Percentiles rank a stretch among this genome's conserved stretches.
Conservation (phyloP, 1,284 basidiomycete genomes). For the Neonothopanus nambi region DNA sequence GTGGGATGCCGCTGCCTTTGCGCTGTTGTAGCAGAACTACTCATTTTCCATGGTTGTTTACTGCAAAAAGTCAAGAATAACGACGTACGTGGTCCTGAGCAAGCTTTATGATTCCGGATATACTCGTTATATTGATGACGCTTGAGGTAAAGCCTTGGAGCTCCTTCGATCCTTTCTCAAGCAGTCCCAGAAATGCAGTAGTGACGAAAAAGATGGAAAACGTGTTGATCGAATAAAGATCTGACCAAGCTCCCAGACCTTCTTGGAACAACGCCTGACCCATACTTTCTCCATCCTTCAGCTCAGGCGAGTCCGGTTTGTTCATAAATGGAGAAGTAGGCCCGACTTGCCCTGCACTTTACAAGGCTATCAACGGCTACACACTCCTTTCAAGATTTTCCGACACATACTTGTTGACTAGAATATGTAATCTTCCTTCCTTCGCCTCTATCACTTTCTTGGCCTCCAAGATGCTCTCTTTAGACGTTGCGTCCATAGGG, state of each 20-base stretch:
- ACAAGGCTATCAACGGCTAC: background rate
- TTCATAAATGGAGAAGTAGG: conserved; percentile 61
- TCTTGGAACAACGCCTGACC: conserved; percentile 66
- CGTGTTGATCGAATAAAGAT: conserved; percentile 65
- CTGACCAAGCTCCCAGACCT: conserved; percentile 63
- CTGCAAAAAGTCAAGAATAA: background rate
- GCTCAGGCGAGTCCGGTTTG: conserved; percentile 53
- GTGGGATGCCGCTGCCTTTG: conserved; percentile 34
- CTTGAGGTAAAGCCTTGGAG: conserved; percentile 52
- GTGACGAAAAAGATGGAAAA: conserved; percentile 75
- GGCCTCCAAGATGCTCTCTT: conserved; percentile 60
- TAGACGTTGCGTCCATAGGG: conserved; percentile 69
- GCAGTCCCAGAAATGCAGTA: conserved; percentile 71
- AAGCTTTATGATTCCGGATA: conserved; percentile 67
- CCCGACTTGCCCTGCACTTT: conserved; percentile 72
- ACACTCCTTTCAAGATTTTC: background rate
- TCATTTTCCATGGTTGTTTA: background rate
- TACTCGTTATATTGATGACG: conserved; percentile 77
- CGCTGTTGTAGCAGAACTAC: conserved; percentile 31
- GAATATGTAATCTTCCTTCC: conserved; percentile 74
- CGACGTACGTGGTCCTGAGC: conserved; percentile 67
- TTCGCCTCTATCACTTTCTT: conserved; percentile 53
- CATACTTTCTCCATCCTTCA: conserved; percentile 60
- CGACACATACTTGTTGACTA: conserved; percentile 73
- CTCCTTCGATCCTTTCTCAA: conserved; percentile 69